Base-by-base conservation (phyloP, 768 basidiomycete genomes). In the Vararia minispora region DNA sequence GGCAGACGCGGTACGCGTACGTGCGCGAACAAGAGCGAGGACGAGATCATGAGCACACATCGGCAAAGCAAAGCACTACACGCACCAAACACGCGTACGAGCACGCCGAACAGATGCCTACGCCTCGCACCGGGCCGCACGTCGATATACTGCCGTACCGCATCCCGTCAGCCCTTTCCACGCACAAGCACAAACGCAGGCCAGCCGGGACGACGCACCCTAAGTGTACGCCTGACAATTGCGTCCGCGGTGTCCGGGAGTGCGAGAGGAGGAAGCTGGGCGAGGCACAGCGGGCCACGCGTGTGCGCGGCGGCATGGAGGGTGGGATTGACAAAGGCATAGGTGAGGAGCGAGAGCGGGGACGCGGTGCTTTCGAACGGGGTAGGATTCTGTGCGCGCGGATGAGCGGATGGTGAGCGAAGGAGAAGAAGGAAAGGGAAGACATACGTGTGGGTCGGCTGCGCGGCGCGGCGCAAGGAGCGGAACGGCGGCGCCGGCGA, bases 391-490 rank as follows among this genome's bases (percentile, higher is more conserved):
- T 40, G 24, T 24, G 42, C 37, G 3, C 53, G 53, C 17, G 59
- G 45, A 54, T 58, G 22, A 4, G 17, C 4, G 9, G 5, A 23
- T n/a, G 31, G 33, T 11, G 27, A 2, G 5, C 12, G n/a, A 2
- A n/a, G 4, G 9, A 28, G 21, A 13, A 16, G 11, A 9, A 21
- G 21, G n/a, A 28, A 13, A 20, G 17, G 28, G 25, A 4, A 2
- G 21, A 47, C 51, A 12, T 18, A 70, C 72, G 52, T 65, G 60
- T 1, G 72, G 67, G 46, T 82, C 69, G 18, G 72, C 59, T 4
- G 79, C 81, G 30, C 61, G 61, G 12, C 74, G 59, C 5, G 80
- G 79, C 28, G 68, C 59, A 32, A 72, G 41, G 12, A 79, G 54
- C 20, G 80, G 80, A 22, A 80, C 56, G 9, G 69, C 38, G 2